Percentiles rank a stretch among this genome's conserved stretches.
phyloP scores from a whole-genome alignment of 2,329 filamentous ascomycete species.

The Fusarium cyanostomum region DNA sequence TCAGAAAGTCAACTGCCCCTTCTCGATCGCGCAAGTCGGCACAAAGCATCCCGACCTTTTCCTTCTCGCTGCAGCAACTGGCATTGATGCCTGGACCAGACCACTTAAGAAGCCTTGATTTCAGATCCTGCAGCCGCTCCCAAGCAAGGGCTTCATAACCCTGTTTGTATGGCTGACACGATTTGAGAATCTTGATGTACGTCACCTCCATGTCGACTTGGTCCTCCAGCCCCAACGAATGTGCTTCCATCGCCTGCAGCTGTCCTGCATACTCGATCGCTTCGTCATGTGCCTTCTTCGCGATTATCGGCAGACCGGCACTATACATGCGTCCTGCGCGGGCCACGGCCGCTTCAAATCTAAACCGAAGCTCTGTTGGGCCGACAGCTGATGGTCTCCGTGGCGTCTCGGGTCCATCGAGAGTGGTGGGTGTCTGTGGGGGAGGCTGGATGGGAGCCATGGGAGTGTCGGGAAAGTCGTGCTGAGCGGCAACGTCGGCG shows the following conservation, averaged over 20 bases:
- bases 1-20: constrained; percentile 6
- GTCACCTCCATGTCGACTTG: constrained; percentile 3
- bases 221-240: background rate
- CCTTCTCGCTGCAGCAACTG: background rate
- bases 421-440: background rate
- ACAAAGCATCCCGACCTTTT: constrained; percentile 7
- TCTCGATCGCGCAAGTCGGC: constrained; percentile 8
- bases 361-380: background rate
- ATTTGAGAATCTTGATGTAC: constrained; percentile 12
- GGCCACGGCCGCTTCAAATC: constrained; percentile 6
- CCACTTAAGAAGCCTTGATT: background rate
- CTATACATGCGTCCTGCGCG: constrained; percentile 3
- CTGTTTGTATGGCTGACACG: background rate
- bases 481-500: constrained; percentile 2
- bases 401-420: background rate
- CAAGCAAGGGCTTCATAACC: constrained; percentile 3
- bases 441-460: background rate
- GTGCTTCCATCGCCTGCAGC: background rate
- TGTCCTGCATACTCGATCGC: background rate
- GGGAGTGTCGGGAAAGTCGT: background rate
- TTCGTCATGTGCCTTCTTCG: constrained; percentile 17
- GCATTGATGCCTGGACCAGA: background rate
- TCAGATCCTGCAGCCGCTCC: constrained; percentile 2
- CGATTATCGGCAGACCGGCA: constrained; percentile 1
- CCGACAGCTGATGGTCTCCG: background rate